Conservation (phyloP, 208 protist genomes). For the Tetramitus jugosus region DNA sequence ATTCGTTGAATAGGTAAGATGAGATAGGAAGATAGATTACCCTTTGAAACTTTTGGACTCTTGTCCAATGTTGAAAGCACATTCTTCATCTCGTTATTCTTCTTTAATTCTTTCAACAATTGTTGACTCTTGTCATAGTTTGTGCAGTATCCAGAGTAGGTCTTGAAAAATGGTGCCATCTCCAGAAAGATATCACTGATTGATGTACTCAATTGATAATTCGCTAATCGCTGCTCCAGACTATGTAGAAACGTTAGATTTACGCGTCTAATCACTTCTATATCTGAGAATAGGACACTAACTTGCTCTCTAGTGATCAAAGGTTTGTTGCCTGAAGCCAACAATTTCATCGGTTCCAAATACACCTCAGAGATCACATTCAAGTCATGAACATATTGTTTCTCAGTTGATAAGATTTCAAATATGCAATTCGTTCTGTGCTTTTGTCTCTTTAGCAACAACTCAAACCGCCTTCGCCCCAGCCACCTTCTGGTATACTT, state of each 20-base stretch:
- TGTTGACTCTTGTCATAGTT: neutral
- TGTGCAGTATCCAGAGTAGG: neutral
- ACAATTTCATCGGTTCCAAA: neutral
- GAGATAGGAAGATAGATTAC: neutral
- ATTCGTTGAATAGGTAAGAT: slow-evolving; percentile 14
- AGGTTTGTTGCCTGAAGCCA: neutral
- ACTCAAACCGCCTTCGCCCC: too few relatives aligned
- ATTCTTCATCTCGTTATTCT: neutral
- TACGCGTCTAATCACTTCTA: neutral
- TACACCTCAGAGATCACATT: neutral
- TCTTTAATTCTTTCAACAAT: neutral
- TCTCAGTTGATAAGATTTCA: neutral
- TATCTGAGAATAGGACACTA: neutral
- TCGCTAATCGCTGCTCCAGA: too few relatives aligned
- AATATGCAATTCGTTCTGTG: too few relatives aligned
- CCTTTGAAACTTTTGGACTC: neutral
- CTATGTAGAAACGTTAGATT: neutral
- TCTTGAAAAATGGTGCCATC: neutral
- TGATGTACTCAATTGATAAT: too few relatives aligned
- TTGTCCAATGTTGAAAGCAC: neutral
- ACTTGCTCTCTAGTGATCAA: neutral
- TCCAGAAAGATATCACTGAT: too few relatives aligned
- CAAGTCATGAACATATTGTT: neutral
- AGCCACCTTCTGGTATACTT: too few relatives aligned
- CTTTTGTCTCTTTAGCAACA: too few relatives aligned